phyloP scores from a whole-genome alignment of 495 filamentous ascomycete genomes.

The Massariosphaeria phaeospora region DNA sequence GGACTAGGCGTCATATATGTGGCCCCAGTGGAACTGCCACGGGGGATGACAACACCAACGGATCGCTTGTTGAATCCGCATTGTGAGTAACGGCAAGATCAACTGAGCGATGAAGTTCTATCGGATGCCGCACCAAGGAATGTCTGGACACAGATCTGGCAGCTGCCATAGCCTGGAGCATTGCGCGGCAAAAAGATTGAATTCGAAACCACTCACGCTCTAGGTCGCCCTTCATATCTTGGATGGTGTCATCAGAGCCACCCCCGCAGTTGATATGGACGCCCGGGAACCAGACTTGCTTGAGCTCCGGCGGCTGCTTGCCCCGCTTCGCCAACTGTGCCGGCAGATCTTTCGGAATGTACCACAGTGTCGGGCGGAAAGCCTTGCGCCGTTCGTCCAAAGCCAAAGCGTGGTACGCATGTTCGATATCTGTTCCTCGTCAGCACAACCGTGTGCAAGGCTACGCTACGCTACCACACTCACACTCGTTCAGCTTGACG shows the following conservation, averaged over 20 bases:
- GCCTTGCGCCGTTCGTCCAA: constrained; percentile 53
- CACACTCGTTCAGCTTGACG: constrained; percentile 24
- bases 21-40: too few relatives aligned
- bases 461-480: background rate
- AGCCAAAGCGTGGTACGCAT: constrained; percentile 58
- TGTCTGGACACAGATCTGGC: too few relatives aligned
- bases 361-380: constrained; percentile 54
- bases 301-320: constrained; percentile 35
- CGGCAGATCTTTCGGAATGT: constrained; percentile 34
- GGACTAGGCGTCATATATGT: too few relatives aligned
- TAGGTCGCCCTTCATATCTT: constrained; percentile 20
- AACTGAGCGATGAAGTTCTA: too few relatives aligned
- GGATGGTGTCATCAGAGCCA: constrained; percentile 33
- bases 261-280: constrained; percentile 52
- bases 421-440: constrained; percentile 43
- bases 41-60: too few relatives aligned
- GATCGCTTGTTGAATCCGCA: too few relatives aligned
- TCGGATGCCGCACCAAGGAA: too few relatives aligned
- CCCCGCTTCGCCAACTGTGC: constrained; percentile 23
- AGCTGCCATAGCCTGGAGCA: too few relatives aligned
- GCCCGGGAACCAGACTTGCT: constrained; percentile 56
- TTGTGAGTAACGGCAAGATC: too few relatives aligned
- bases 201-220: constrained; percentile 19
- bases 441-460: background rate
- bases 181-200: too few relatives aligned